A percentile compares a stretch with the other conserved stretches of the same genome.
phyloP scores from a whole-genome alignment of 2,329 filamentous ascomycete genomes.

The Aspergillus aculeatinus region DNA sequence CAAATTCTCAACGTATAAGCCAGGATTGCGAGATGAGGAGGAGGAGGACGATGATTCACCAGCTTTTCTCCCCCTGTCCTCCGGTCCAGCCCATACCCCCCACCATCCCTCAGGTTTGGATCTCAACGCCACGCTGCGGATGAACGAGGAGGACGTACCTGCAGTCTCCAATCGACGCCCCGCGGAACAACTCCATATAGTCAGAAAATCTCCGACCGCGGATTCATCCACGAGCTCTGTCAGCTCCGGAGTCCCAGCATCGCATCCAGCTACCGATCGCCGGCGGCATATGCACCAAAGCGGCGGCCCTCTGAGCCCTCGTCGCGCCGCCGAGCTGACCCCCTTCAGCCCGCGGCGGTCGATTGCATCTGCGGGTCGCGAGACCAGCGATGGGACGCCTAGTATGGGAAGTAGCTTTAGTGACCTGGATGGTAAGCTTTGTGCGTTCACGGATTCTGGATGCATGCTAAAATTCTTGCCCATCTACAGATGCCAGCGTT shows the following conservation, averaged over 20 bases:
- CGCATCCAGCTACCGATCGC: conserved; percentile 22
- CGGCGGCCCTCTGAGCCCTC: conserved; percentile 38
- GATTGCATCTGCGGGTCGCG: conserved; percentile 32
- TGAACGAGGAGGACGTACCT: conserved; percentile 31
- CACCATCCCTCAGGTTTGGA: conserved; percentile 31
- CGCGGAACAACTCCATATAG: conserved; percentile 24
- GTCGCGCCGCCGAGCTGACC: conserved; percentile 51
- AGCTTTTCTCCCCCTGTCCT: conserved; percentile 46
- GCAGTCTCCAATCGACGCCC: conserved; percentile 28
- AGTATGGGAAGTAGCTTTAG: conserved; percentile 67
- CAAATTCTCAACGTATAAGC: conserved; percentile 39
- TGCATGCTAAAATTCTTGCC: conserved; percentile 4
- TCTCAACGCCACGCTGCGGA: conserved; percentile 44
- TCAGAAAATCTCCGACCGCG: conserved; percentile 20
- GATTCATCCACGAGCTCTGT: conserved; percentile 39
- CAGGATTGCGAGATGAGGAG: conserved; percentile 36
- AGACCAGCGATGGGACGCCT: conserved; percentile 56
- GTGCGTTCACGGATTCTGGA: background rate
- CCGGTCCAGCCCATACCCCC: conserved; percentile 19
- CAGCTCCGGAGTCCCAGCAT: conserved; percentile 37
- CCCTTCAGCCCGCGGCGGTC: conserved; percentile 49
- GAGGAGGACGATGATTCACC: conserved; percentile 49
- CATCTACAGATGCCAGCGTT: conserved; percentile 56
- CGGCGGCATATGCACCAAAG: conserved; percentile 15
- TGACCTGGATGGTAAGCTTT: conserved; percentile 57